phyloP scores from a whole-genome alignment of 1,139 yeast species.

The Neolecta irregularis region DNA sequence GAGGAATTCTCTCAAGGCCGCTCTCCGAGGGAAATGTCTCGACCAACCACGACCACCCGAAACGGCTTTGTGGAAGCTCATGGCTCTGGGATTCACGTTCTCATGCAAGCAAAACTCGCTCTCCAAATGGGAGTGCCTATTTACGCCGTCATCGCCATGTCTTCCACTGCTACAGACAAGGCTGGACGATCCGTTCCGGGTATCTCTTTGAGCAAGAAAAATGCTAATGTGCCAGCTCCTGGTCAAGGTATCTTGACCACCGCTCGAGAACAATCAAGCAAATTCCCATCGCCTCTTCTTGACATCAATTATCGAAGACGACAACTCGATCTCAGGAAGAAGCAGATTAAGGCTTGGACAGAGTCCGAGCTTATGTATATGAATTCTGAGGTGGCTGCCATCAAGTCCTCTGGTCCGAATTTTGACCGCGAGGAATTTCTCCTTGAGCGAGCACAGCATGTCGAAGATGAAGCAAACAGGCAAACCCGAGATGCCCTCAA shows the following conservation, averaged over 20 bases:
- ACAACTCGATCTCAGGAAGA: conserved; percentile 67
- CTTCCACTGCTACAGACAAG: conserved; percentile 95
- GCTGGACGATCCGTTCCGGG: conserved; percentile 95
- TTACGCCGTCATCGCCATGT: conserved; percentile 83
- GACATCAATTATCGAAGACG: conserved; percentile 88
- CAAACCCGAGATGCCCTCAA: conserved; percentile 81
- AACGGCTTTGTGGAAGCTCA: conserved; percentile 98
- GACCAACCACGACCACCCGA: conserved; percentile 94
- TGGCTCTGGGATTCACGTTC: conserved; percentile 96
- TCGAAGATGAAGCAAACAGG: conserved; percentile 66
- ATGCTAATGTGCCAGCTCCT: no score
- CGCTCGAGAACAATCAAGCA: conserved; percentile 80
- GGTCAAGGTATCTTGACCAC: conserved; percentile 98
- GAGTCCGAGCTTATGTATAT: conserved; percentile 63
- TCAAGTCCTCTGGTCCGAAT: conserved; percentile 29
- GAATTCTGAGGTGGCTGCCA: conserved; percentile 50
- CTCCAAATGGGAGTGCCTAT: conserved; percentile 97
- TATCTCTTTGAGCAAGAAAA: no score
- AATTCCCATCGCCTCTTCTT: conserved; percentile 66
- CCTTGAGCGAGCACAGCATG: conserved; percentile 75
- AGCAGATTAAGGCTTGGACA: conserved; percentile 71
- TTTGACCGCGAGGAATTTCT: conserved; percentile 37
- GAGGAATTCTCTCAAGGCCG: conserved; percentile 90
- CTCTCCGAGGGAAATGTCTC: conserved; percentile 95
- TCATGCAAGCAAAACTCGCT: conserved; percentile 91